A percentile compares a stretch with the other conserved stretches of the same genome.
phyloP scores from a whole-genome alignment of 2,329 filamentous ascomycete genomes.

The Calonectria montana region DNA sequence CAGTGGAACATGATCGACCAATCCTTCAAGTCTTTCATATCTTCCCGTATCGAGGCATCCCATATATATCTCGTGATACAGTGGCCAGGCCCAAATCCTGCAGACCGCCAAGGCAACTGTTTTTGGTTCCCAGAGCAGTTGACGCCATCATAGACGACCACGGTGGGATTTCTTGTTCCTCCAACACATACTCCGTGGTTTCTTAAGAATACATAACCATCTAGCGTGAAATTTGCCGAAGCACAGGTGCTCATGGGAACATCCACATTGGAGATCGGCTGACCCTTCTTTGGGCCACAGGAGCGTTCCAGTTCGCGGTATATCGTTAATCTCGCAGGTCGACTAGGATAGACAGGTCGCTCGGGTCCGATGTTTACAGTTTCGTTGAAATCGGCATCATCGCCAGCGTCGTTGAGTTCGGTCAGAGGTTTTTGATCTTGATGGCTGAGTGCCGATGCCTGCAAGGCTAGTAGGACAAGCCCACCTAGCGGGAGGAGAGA shows the following conservation, averaged over 20 bases:
- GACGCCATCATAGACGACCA: conserved; percentile 7
- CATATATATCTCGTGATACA: conserved; percentile 20
- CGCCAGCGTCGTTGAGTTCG: background rate
- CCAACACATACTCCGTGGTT: conserved; percentile 16
- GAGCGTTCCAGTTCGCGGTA: background rate
- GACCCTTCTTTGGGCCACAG: background rate
- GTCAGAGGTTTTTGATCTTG: background rate
- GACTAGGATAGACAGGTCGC: background rate
- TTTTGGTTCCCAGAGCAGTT: conserved; percentile 15
- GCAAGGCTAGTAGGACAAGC: background rate
- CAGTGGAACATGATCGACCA: conserved; percentile 27
- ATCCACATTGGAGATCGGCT: background rate
- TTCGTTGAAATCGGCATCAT: background rate
- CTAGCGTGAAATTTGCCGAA: conserved; percentile 26
- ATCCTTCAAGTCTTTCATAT: background rate
- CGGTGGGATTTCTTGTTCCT: background rate
- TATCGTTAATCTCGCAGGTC: conserved; percentile 8
- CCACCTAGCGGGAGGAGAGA: background rate
- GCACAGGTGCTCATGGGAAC: conserved; percentile 21
- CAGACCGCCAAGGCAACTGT: conserved; percentile 13
- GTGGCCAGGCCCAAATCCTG: conserved; percentile 10
- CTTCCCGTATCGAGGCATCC: background rate
- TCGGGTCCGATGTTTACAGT: too few relatives aligned
- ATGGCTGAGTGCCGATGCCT: background rate
- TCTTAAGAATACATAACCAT: conserved; percentile 15